phyloP scores from a whole-genome alignment of 345 rosid genomes.

The Jatropha curcas region DNA sequence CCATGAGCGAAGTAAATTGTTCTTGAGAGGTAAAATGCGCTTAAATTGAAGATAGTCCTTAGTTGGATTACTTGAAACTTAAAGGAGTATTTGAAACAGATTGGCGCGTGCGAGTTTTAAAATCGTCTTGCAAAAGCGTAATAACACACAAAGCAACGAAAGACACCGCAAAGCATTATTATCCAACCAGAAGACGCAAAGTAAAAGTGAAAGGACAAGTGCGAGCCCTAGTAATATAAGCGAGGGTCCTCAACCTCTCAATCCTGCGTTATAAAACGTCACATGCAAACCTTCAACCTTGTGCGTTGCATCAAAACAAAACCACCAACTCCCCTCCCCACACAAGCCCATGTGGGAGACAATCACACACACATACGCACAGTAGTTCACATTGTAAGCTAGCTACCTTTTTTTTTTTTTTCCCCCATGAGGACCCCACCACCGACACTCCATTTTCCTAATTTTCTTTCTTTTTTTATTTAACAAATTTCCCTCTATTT shows the following conservation, averaged over 20 bases:
- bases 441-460: slow-evolving; percentile 54
- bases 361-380: not conserved
- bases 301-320: not conserved
- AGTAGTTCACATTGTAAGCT: slow-evolving; percentile 2
- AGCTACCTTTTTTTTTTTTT: too few species aligned
- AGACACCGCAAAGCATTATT: too few species aligned
- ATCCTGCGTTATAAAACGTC: not conserved
- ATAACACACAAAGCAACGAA: too few species aligned
- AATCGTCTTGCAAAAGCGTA: too few species aligned
- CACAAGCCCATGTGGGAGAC: slow-evolving; percentile 40
- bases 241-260: too few species aligned
- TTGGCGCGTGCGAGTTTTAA: too few species aligned
- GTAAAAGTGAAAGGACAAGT: not conserved
- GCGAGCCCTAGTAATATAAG: not conserved
- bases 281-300: not conserved
- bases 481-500: not conserved
- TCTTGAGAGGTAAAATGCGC: too few species aligned
- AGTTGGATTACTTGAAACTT: too few species aligned
- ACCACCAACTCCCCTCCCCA: not conserved
- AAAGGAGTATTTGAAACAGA: too few species aligned
- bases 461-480: not conserved
- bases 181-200: too few species aligned
- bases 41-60: too few species aligned
- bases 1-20: too few species aligned
- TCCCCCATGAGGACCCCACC: slow-evolving; percentile 32